phyloP scores from a whole-genome alignment of 257 asterid species.

The Solanum okadae region DNA sequence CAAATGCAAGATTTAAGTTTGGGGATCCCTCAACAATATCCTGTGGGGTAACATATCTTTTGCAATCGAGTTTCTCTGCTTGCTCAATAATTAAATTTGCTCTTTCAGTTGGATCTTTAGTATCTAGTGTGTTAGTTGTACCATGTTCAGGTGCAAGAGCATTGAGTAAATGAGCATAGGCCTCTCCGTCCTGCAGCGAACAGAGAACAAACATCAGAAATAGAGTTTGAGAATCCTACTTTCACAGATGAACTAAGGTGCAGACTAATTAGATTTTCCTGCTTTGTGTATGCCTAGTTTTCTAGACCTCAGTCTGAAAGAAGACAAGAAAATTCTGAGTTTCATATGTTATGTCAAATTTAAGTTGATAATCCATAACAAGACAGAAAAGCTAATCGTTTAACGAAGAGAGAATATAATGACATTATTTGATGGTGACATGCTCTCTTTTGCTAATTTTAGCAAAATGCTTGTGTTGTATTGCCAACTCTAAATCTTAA shows the following conservation, averaged over 20 bases:
- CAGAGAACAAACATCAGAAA: not conserved
- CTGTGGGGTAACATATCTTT: slow-evolving; percentile 70
- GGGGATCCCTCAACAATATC: slow-evolving; percentile 89
- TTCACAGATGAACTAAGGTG: not conserved
- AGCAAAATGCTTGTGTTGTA: not conserved
- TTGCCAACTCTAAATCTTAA: not conserved
- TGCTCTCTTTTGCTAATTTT: not conserved
- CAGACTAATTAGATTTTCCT: not conserved
- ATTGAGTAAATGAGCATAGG: slow-evolving; percentile 85
- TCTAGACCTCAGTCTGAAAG: too few species aligned
- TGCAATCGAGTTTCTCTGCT: slow-evolving; percentile 88
- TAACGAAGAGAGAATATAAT: not conserved
- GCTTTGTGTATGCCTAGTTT: not conserved
- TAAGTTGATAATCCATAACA: not conserved
- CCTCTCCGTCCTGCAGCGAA: slow-evolving; percentile 76
- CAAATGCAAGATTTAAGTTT: slow-evolving; percentile 91
- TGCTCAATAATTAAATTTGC: slow-evolving; percentile 81
- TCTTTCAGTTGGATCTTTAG: slow-evolving; percentile 80
- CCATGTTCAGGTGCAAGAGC: slow-evolving; percentile 89
- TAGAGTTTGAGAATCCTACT: not conserved
- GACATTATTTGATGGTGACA: not conserved
- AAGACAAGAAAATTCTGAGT: too few species aligned
- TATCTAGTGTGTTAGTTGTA: slow-evolving; percentile 45
- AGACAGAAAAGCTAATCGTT: not conserved
- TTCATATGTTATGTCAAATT: not conserved